phyloP scores from a whole-genome alignment of 495 filamentous ascomycete genomes.

The Physcia stellaris region DNA sequence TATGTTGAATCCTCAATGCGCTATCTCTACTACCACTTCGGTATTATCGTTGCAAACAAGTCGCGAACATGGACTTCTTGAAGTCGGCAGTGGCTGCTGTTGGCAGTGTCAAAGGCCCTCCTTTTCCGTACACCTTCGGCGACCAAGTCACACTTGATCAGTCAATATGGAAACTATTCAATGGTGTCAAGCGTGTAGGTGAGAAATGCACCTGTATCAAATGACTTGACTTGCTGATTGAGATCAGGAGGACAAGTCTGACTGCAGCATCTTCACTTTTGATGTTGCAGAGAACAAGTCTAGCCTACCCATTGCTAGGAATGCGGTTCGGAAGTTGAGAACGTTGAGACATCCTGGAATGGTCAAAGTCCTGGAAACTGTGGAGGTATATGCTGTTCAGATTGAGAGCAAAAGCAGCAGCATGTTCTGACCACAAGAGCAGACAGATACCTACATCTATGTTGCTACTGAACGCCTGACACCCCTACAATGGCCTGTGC shows the following conservation, averaged over 20 bases:
- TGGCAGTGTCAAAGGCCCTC: slow-evolving; percentile 85
- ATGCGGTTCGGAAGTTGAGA: slow-evolving; percentile 80
- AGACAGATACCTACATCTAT: slow-evolving; percentile 88
- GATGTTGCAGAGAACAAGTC: slow-evolving; percentile 68
- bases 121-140: slow-evolving; percentile 83
- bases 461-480: slow-evolving; percentile 84
- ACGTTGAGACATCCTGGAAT: slow-evolving; percentile 91
- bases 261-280: slow-evolving; percentile 94
- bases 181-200: slow-evolving; percentile 77
- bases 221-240: slow-evolving; percentile 1
- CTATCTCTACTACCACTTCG: too few species aligned
- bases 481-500: slow-evolving; percentile 76
- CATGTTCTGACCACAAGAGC: slow-evolving; percentile 9
- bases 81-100: slow-evolving; percentile 95
- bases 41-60: too few species aligned
- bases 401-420: background rate
- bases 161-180: slow-evolving; percentile 84
- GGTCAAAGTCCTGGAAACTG: slow-evolving; percentile 81
- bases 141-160: slow-evolving; percentile 79
- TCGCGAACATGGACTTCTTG: slow-evolving; percentile 97
- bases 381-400: slow-evolving; percentile 53
- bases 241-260: slow-evolving; percentile 71
- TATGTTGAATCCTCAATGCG: too few species aligned
- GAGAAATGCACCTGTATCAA: slow-evolving; percentile 4
- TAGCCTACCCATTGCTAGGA: slow-evolving; percentile 72